Evolutionary conservation across 202 grass and related monocot genomes (phyloP), one percentile per base, ranked within the genome.

Genomic region (Musa balbisiana): DNA sequence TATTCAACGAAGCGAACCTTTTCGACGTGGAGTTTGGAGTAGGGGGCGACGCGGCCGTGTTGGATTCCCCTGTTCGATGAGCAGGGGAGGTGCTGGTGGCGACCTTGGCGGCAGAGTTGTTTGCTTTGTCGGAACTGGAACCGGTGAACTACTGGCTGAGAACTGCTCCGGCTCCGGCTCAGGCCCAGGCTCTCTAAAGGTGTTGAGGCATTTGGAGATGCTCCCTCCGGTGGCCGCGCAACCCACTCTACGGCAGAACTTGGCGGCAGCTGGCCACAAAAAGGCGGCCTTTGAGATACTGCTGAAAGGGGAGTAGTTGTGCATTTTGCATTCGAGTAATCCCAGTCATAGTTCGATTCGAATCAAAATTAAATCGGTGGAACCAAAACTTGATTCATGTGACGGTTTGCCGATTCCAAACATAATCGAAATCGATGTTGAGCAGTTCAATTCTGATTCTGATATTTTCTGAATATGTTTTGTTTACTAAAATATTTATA

Each of bases 281-380:
- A 78, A 80, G 80, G 71, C 15, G 66, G 43, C 0, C 78, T 81
- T 72, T 55, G 13, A 49, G 51, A 23, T 11, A n/a, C n/a, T 14
- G 22, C 22, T 20, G 49, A 19, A 14, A 13, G 51, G 69, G 16
- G n/a, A 72, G 26, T 2, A 0, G 26, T 27, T 27, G 26, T 27
- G 1, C 26, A 27, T 27, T 27, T 27, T 2, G 26, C 26, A 27
- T 27, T 27, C 26, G 2, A 27, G 26, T 27, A 27, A 2, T 27
- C 26, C 26, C 26, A 27, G 26, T 27, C 26, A 27, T 27, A 27
- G 26, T 27, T 27, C 26, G 26, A 27, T 27, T 27, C 26, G 26
- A 27, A 27, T 27, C 26, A 27, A 27, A 27, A 27, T 27, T 27
- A 27, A 27, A 27, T 27, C 26, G 26, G 26, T 27, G 26, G 26